Base-by-base conservation (phyloP, 371 early-diverging fungal species). In the Pancytospora epiphaga region DNA sequence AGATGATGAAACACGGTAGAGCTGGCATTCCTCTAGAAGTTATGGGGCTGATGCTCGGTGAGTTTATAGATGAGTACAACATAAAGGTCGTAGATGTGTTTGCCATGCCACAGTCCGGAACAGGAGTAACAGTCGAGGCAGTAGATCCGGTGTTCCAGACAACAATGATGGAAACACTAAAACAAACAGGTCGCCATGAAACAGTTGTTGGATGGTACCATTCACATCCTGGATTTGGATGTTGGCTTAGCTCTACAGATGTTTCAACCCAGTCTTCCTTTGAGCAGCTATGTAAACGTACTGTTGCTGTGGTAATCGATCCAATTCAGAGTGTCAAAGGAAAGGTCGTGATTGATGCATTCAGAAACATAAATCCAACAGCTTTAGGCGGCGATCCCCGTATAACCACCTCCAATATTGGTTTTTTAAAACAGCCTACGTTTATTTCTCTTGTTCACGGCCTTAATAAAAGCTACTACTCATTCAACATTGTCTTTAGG, bases 201-300 rank as follows among this genome's bases (percentile, higher is more conserved):
- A 91, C 90, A 85, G 98, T 97, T n/a, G 96, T 99, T 22, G 99
- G 99, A 19, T 99, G 99, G 99, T 99, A 99, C 81, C 99, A 99
- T 85, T 94, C 94, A 62, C 99, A 99, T 83, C 99, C 99, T 32
- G 99, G 98, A 61, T 99, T 97, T 79, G 99, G 99, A 25, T 97
- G 98, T 85, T 99, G 98, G 99, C 86, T 99, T 32, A 94, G 94
- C 15, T 93, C 90, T 73, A 95, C 95, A 18, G 98, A 99, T 84
- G 90, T 97, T 50, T 93, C 92, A 82, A 99, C 99, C 57, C 98
- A 97, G 81, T 74, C 88, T 87, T 88, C 87, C 74, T 97, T 97
- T 74, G 98, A 98, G 83, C 86, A 89, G 67, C 83, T 98, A 69
- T 90, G 92, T 78, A 90, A 86, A 72, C 86, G 99, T 58, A 91